Conservation (phyloP, 2,329 filamentous ascomycete species). For the Colletotrichum tabaci region DNA sequence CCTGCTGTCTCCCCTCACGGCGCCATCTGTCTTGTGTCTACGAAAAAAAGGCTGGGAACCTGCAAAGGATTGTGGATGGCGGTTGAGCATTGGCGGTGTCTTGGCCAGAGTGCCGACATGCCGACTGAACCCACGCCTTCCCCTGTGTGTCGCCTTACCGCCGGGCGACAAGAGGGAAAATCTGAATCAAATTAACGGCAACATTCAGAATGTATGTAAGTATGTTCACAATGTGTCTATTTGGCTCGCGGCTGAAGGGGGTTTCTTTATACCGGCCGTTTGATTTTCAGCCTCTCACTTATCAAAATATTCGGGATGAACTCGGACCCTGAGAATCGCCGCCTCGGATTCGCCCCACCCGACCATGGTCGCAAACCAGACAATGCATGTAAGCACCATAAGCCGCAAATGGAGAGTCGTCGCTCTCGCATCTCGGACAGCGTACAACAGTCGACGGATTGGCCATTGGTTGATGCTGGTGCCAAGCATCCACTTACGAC, state of each 20-base stretch:
- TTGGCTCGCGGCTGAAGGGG: not conserved
- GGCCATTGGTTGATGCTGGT: not conserved
- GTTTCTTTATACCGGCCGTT: not conserved
- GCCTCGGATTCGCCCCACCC: no score
- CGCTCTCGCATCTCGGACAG: not conserved
- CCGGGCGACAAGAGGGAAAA: constrained; percentile 30
- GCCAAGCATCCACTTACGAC: constrained; percentile 1
- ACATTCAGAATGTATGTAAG: constrained; percentile 11
- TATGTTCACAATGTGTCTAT: not conserved
- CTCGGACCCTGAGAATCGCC: not conserved
- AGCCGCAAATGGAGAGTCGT: not conserved
- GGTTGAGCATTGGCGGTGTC: constrained; percentile 10
- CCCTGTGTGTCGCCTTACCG: not conserved
- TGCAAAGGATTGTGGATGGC: constrained; percentile 16
- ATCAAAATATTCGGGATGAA: not conserved
- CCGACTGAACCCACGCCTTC: constrained; percentile 17
- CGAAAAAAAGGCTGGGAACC: constrained; percentile 18
- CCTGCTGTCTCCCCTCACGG: not conserved
- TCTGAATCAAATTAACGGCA: constrained; percentile 5
- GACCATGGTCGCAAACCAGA: not conserved
- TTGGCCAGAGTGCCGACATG: constrained; percentile 33
- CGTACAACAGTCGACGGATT: not conserved
- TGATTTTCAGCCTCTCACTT: not conserved
- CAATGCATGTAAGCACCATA: constrained; percentile 4
- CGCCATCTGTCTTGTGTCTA: constrained; percentile 17